Base-by-base conservation (phyloP, 1,284 basidiomycete genomes). In the Pseudozyma thailandica region DNA sequence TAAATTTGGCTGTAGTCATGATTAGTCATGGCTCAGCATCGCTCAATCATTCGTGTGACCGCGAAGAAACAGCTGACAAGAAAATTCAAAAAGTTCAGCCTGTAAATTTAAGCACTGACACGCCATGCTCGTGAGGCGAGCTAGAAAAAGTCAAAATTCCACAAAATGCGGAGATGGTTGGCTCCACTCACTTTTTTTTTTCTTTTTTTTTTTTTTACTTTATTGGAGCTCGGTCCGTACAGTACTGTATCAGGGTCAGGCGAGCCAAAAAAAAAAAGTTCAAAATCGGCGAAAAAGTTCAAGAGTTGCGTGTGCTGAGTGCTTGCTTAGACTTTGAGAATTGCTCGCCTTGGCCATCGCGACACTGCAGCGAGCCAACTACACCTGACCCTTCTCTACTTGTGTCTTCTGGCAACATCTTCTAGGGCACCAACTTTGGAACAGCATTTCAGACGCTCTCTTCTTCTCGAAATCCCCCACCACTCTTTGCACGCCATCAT, bases 1-100 rank as follows among this genome's bases (percentile, higher is more conserved):
- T 18, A 16, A 18, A n/a, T 7, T 25, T 7, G 12, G 3, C 7
- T 12, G 18, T 47, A 26, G 53, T 62, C 48, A 56, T 55, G 60
- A 41, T 62, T 62, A 51, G 53, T 62, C 52, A 62, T 44, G 6
- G 49, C 38, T 38, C 38, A 49, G n/a, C 37, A n/a, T 23, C 37
- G 25, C 15, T 27, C 18, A 7, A 9, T 9, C 20, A 10, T 13
- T n/a, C n/a, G n/a, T n/a, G n/a, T 26, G 5, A 3, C 25, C 4
- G 16, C 37, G 2, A 47, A 21, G 42, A 44, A 16, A 3, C 23
- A n/a, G n/a, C n/a, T n/a, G n/a, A n/a, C n/a, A n/a, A n/a, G n/a
- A n/a, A n/a, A n/a, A n/a, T n/a, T n/a, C n/a, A n/a, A 27, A 38
- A 38, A 38, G 37, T 28, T 16, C 43, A 30, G 27, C 26, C 27